Evolutionary conservation across 2,329 filamentous ascomycete species (phyloP).

Genomic region (Pseudodiploospora longispora): DNA sequence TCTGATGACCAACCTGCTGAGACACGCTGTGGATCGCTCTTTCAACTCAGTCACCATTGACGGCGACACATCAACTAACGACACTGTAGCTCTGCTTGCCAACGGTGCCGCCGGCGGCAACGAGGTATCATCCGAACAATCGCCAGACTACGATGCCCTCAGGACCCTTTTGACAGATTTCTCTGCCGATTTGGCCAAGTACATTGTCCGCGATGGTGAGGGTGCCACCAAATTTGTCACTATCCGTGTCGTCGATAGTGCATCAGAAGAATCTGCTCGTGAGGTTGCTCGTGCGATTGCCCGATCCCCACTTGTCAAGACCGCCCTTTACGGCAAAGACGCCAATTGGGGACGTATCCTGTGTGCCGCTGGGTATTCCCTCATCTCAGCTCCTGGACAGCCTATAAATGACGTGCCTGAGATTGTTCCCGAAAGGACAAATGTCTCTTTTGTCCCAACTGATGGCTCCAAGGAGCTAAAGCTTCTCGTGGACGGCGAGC

Average conservation of each 20-base stretch:
- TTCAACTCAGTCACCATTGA: slow-evolving; percentile 98
- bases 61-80: slow-evolving; percentile 95
- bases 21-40: slow-evolving; percentile 66
- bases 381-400: slow-evolving; percentile 51
- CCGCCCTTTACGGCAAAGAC: slow-evolving; percentile 90
- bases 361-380: slow-evolving; percentile 81
- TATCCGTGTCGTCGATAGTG: slow-evolving; percentile 70
- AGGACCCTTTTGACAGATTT: slow-evolving; percentile 65
- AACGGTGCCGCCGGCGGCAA: slow-evolving; percentile 82
- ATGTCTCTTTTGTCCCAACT: slow-evolving; percentile 68
- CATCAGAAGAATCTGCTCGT: slow-evolving; percentile 61
- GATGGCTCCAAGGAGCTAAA: slow-evolving; percentile 72
- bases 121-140: slow-evolving; percentile 46
- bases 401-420: slow-evolving; percentile 52
- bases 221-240: slow-evolving; percentile 98
- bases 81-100: slow-evolving; percentile 88
- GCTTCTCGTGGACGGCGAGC: slow-evolving; percentile 71
- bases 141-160: slow-evolving; percentile 62
- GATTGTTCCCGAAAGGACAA: slow-evolving; percentile 62
- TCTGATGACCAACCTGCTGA: slow-evolving; percentile 62
- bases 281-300: slow-evolving; percentile 83
- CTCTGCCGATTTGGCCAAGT: slow-evolving; percentile 75
- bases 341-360: slow-evolving; percentile 98
- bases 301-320: slow-evolving; percentile 89
- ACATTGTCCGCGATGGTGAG: slow-evolving; percentile 92